Evolutionary conservation across 768 basidiomycete genomes (phyloP), one percentile per base, ranked within the genome.

Genomic region (Pulveroboletus frians): DNA sequence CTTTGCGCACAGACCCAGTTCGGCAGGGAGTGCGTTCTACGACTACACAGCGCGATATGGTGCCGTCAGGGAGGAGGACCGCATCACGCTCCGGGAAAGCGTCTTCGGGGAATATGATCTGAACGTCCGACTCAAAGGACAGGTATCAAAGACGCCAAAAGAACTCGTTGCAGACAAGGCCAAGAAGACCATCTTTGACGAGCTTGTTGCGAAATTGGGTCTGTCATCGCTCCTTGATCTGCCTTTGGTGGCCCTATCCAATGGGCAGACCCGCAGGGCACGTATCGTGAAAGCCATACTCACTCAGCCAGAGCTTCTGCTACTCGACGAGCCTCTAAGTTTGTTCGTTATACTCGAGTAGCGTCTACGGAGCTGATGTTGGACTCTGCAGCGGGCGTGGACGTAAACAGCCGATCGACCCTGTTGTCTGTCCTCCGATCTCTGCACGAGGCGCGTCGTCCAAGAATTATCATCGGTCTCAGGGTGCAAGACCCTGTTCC

Each of bases 321-420:
- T 98, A 7, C 73, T 97, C n/a, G 93, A 96, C 52, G 95, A 98
- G 65, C 94, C 93, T 1, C 72, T 92, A 32, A 91, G 91, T 92
- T 55, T 49, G 84, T 37, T 7, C 5, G 13, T 43, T 36, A 5
- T 41, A 2, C 21, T 38, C 30, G 18, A 51, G 40, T 32, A 38
- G 32, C 5, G 29, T 11, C 34, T 35, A 15, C 20, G 38, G 30
- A 4, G 27, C 41, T 39, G 32, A 35, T 30, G 34, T 20, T 26
- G 46, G 44, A 48, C 42, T 46, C 15, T 26, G n/a, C 47, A 92
- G 91, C 92, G 53, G 92, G 92, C 1, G 71, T 94, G 13, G 92
- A 94, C 57, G 70, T 73, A 4, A 55, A 74, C 13, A 82, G 76
- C 5, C 78, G 90, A 13, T 74, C 76, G 1, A 68, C 71, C 9